Evolutionary conservation across 2,329 filamentous ascomycete species (phyloP), one percentile per base, ranked within the genome.

Genomic region (Sarocladium kiliense): DNA sequence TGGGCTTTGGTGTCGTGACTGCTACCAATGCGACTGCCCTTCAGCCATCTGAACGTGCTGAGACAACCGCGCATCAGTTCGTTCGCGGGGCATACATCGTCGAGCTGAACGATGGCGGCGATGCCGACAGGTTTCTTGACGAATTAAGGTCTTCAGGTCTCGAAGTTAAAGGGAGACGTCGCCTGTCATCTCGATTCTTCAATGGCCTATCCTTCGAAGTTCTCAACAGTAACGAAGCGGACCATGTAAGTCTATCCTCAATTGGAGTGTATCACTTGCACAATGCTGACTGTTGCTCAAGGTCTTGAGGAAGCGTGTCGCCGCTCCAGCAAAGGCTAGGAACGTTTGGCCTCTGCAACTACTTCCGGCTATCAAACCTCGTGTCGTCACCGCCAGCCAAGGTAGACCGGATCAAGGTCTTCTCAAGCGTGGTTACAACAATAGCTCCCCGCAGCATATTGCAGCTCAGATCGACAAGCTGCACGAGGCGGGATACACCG

Each of bases 381-480:
- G 25, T 9, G 19, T 44, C 18, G 41, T 44, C 41, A 21, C 21
- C 11, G 7, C 41, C 16, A 44, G 41, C 41, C 10, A 18, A 16
- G 41, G 41, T 6, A 21, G 6, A 23, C 16, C 9, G 3, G 9
- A 10, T 10, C 41, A 44, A 6, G 41, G 7, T 3, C 9, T 10
- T n/a, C 19, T 21, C 18, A 44, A 44, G 19, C 4, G 41, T 10
- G 41, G 21, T 9, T 14, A 44, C 12, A 21, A 23, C 41, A 10
- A 18, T 6, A 10, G 41, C 41, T 14, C 10, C 16, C 41, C 41
- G 11, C 41, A 44, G 7, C 41, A 44, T 23, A 19, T 44, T 10
- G 10, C 10, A 18, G 21, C 75, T 19, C 75, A 78, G 63, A 74
- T 79, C 30, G 71, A 76, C 63, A 70, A 72, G 66, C 69, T 79